Evolutionary conservation across 495 filamentous ascomycete genomes (phyloP).

Genomic region (Tuber calosporum): DNA sequence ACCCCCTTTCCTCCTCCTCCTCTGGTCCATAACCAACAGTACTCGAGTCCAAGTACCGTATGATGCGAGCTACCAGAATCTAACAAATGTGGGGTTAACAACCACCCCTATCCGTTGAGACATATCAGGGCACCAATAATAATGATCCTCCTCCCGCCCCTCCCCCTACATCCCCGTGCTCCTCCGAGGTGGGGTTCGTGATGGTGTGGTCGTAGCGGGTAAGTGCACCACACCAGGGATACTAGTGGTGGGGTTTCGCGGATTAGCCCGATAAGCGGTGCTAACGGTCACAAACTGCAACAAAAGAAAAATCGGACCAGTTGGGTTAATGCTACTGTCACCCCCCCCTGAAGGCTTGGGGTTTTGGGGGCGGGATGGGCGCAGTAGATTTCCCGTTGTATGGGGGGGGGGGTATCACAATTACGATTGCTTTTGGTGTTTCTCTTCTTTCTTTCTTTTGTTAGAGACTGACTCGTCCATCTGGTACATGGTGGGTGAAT

Average conservation of each 20-base stretch:
- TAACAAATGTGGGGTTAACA: background rate
- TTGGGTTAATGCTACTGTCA: background rate
- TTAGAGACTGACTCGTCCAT: background rate
- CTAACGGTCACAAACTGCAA: background rate
- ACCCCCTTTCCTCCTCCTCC: too few species aligned
- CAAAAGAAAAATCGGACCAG: background rate
- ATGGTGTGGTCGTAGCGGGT: constrained; percentile 1
- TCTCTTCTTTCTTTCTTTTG: background rate
- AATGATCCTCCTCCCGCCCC: background rate
- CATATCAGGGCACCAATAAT: background rate
- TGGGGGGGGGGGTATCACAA: background rate
- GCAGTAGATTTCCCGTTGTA: background rate
- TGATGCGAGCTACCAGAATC: background rate
- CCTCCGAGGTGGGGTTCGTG: too few species aligned
- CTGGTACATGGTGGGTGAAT: background rate
- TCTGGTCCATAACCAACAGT: too few species aligned
- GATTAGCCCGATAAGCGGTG: background rate
- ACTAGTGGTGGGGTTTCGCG: background rate
- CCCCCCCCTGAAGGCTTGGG: background rate
- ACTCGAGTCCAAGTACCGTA: background rate
- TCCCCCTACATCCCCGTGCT: too few species aligned
- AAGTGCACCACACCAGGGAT: background rate
- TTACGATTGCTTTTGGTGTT: background rate
- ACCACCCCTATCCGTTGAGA: background rate
- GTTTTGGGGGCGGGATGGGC: background rate